These are phyloP conservation scores for Spergularia azorica DNA, from an alignment of 179 eudicot genomes.

Conservation along the genomic window DNA sequence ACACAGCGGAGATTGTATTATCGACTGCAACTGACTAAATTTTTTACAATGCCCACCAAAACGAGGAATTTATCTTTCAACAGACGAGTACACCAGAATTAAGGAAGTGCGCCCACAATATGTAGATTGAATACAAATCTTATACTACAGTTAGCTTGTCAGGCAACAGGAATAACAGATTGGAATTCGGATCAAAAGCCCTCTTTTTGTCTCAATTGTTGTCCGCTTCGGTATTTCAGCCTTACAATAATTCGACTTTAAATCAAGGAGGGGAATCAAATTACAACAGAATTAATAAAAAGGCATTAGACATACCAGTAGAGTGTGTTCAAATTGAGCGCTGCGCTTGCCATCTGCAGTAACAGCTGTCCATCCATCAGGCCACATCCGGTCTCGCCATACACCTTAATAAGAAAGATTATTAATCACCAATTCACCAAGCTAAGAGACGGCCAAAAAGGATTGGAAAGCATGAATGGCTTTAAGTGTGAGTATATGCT, in stretches of 20 bases:
- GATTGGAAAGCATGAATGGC: background rate
- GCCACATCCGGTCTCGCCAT: constrained; percentile 99
- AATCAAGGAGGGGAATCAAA: background rate
- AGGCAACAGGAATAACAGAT: background rate
- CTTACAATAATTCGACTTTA: background rate
- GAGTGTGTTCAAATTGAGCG: constrained; percentile 96
- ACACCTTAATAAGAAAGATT: constrained; percentile 50
- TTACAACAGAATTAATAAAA: background rate
- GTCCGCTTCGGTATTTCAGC: background rate
- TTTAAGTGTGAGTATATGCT: background rate
- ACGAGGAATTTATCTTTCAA: background rate
- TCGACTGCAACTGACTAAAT: background rate
- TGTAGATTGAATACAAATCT: background rate
- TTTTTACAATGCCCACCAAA: background rate
- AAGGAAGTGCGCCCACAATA: background rate
- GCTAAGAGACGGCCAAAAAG: background rate
- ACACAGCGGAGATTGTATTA: background rate
- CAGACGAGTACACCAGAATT: background rate
- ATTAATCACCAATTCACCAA: background rate
- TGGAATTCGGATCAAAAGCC: background rate
- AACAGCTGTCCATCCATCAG: constrained; percentile 99
- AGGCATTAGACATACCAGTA: constrained; percentile 55
- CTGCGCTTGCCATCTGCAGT: constrained; percentile 98
- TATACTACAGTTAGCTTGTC: background rate
- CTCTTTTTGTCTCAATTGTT: constrained; percentile 1